A percentile compares a stretch with the other conserved stretches of the same genome.
Evolutionary conservation across 1,284 basidiomycete genomes (phyloP).

Genomic region (Ceratobasidium sp.): DNA sequence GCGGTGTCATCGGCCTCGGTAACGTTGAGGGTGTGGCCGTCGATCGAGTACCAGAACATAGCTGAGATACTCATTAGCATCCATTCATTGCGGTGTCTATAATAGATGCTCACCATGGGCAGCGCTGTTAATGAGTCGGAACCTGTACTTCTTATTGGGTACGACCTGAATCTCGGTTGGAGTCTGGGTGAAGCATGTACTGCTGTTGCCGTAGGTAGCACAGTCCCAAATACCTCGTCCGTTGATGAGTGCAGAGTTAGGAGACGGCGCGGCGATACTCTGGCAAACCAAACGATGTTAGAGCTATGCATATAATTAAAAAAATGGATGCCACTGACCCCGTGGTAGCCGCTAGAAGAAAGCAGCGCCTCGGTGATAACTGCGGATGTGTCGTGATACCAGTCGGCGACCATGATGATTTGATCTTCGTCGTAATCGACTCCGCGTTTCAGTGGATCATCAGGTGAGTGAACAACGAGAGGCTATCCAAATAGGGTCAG

Average conservation of each 20-base stretch:
- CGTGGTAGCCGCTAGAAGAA: slow-evolving; percentile 51
- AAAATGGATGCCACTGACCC: slow-evolving; percentile 42
- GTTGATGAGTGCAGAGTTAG: slow-evolving; percentile 17
- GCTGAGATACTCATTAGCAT: slow-evolving; percentile 44
- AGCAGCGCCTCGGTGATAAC: slow-evolving; percentile 46
- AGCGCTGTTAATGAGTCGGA: no score
- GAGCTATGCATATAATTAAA: background rate
- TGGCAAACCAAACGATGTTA: background rate
- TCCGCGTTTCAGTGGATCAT: slow-evolving; percentile 46
- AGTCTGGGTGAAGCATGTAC: slow-evolving; percentile 47
- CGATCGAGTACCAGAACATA: no score
- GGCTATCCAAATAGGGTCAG: slow-evolving; percentile 46
- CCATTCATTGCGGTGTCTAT: background rate
- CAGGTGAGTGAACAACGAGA: no score
- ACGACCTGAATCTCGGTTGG: slow-evolving; percentile 48
- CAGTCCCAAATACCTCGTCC: slow-evolving; percentile 22
- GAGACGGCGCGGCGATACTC: slow-evolving; percentile 33
- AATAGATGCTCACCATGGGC: slow-evolving; percentile 42
- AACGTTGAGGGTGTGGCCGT: no score
- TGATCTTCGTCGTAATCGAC: slow-evolving; percentile 52
- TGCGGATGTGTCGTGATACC: slow-evolving; percentile 51
- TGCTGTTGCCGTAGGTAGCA: slow-evolving; percentile 43
- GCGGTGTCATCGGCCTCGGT: slow-evolving; percentile 58
- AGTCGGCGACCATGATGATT: slow-evolving; percentile 51
- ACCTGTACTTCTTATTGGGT: slow-evolving; percentile 51